phyloP scores from a whole-genome alignment of 2,329 filamentous ascomycete species.

The Sclerotinia glacialis region DNA sequence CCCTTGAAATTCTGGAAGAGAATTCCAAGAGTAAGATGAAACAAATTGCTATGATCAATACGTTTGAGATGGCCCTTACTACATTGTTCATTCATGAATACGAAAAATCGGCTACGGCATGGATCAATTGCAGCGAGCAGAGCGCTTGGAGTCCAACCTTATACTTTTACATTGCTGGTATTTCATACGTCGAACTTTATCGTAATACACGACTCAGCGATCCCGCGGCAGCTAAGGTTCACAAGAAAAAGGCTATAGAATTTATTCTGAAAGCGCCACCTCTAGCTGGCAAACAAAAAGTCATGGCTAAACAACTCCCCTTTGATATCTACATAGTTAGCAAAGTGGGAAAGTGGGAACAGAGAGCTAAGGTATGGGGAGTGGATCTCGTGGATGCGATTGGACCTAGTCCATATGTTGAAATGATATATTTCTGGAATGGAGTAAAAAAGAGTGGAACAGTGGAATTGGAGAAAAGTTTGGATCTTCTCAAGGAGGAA shows the following conservation, averaged over 20 bases:
- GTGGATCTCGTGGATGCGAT: constrained; percentile 75
- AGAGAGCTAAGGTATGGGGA: constrained; percentile 63
- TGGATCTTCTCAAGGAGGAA: constrained; percentile 62
- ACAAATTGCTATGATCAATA: constrained; percentile 80
- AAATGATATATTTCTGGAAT: constrained; percentile 95
- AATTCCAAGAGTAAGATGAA: constrained; percentile 70
- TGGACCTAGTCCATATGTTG: constrained; percentile 75
- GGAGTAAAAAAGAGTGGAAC: constrained; percentile 76
- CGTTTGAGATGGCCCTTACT: constrained; percentile 79
- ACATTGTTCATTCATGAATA: constrained; percentile 79
- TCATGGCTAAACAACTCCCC: constrained; percentile 85
- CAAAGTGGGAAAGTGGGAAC: constrained; percentile 87
- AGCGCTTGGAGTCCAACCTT: constrained; percentile 90
- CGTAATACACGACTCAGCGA: constrained; percentile 53
- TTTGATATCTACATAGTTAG: constrained; percentile 83
- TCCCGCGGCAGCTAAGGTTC: constrained; percentile 49
- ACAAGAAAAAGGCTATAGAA: constrained; percentile 65
- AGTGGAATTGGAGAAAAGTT: constrained; percentile 60
- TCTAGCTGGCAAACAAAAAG: constrained; percentile 78
- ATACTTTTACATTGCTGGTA: constrained; percentile 85
- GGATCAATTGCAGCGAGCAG: constrained; percentile 70
- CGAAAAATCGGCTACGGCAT: constrained; percentile 67
- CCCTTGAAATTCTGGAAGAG: constrained; percentile 61
- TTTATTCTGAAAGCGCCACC: constrained; percentile 69
- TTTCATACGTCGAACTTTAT: constrained; percentile 78